Evolutionary conservation across 345 rosid genomes (phyloP).

Genomic region (Hibiscus tridactylites): DNA sequence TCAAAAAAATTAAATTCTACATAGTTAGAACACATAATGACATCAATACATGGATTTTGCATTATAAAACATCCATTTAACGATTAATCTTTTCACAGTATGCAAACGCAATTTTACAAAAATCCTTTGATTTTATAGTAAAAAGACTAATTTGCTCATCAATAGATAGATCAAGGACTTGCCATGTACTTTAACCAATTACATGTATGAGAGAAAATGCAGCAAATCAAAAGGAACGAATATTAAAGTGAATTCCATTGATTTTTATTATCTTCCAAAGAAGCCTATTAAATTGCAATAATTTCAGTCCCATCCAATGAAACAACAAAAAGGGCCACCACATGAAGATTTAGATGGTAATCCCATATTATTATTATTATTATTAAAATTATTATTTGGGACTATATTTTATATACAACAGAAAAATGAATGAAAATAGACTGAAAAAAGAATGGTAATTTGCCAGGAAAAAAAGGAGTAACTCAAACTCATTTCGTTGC

Average conservation of each 20-base stretch:
- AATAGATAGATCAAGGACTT: not conserved
- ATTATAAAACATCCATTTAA: no score
- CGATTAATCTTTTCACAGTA: no score
- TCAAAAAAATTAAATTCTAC: no score
- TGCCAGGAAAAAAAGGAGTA: constrained; percentile 14
- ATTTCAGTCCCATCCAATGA: constrained; percentile 1
- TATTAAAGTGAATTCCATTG: not conserved
- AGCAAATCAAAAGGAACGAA: not conserved
- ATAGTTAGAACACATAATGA: no score
- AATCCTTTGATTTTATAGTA: not conserved
- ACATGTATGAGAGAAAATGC: not conserved
- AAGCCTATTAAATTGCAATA: constrained; percentile 6
- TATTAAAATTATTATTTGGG: constrained; percentile 10
- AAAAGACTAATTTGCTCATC: not conserved
- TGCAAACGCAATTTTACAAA: no score
- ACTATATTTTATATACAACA: constrained; percentile 25
- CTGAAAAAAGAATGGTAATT: constrained; percentile 8
- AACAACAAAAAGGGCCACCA: constrained; percentile 24
- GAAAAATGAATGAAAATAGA: constrained; percentile 24
- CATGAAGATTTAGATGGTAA: constrained; percentile 16
- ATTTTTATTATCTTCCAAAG: not conserved
- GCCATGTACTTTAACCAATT: not conserved
- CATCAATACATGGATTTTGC: no score
- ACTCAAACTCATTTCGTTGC: constrained; percentile 22
- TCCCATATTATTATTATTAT: constrained; percentile 13